Evolutionary conservation across 306 rosid genomes (phyloP).

Genomic region (Trifolium dubium): DNA sequence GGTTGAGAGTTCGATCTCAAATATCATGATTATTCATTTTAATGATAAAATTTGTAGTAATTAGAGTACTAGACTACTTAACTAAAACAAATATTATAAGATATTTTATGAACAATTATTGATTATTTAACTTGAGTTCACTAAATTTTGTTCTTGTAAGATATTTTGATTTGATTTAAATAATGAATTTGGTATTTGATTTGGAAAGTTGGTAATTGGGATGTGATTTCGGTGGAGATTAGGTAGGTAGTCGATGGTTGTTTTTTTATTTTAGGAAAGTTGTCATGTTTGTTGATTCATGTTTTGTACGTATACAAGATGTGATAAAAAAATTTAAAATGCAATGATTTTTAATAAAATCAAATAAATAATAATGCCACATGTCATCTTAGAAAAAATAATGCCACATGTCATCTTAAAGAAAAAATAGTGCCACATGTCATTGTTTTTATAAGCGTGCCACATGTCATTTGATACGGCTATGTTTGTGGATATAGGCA

Average conservation of each 20-base stretch:
- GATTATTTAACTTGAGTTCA: not conserved
- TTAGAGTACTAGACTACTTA: no score
- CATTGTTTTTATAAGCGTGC: no score
- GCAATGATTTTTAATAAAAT: not conserved
- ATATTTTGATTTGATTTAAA: not conserved
- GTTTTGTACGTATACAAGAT: not conserved
- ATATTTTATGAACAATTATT: not conserved
- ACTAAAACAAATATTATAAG: no score
- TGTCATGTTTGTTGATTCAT: no score
- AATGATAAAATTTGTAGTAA: no score
- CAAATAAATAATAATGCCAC: no score
- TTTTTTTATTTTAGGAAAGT: no score
- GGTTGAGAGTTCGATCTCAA: no score
- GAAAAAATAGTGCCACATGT: not conserved
- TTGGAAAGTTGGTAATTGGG: constrained; percentile 1
- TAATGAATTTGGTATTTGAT: constrained; percentile 5
- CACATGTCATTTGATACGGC: not conserved
- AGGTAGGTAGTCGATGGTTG: not conserved
- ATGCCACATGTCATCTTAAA: no score
- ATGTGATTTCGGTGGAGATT: not conserved
- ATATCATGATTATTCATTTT: no score
- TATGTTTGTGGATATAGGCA: no score
- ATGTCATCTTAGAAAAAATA: not conserved
- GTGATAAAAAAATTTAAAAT: not conserved
- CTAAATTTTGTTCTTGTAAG: not conserved